Evolutionary conservation across 2,329 filamentous ascomycete genomes (phyloP), one percentile per base, ranked within the genome.

Genomic region (Penicillium thymicola): DNA sequence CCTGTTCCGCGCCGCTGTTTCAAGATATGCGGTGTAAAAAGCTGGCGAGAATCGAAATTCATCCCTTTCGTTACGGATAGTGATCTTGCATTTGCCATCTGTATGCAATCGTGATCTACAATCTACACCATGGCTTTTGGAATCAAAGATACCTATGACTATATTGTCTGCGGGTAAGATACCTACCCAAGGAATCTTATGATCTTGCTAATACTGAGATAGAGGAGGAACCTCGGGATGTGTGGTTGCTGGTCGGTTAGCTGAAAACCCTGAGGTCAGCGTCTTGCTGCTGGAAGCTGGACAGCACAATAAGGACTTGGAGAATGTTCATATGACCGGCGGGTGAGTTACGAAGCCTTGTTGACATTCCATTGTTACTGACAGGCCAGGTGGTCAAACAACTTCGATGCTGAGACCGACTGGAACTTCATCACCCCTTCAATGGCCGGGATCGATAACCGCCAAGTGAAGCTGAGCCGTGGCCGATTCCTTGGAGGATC

Each of bases 211-310:
- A 63, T 27, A 2, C 23, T 21, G 5, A 13, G 4, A 8, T 28
- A 77, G 78, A 51, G 78, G 77, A 37, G 79, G 79, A 7, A 81
- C 79, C 7, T 71, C 78, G 5, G 79, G 79, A 21, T 79, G 78
- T 61, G 79, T 81, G 1, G 74, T 81, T 34, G 79, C 79, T 23
- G 76, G 72, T 13, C 77, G 79, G 14, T 70, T 81, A 2, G 77
- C 78, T 0, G 78, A 80, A 61, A 75, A 79, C 34, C 67, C 69
- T 3, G 69, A 76, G 51, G 65, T 74, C 5, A 73, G 63, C 5
- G 67, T 81, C 18, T 71, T 79, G 11, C 66, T 81, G 13, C 65
- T 81, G n/a, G 79, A 81, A 64, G 79, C 79, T 14, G 79, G 79
- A 1, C 76, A 74, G 10, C 74, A 80, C 58, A 79, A 70, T 56